Conservation (phyloP, 2,329 filamentous ascomycete genomes). For the Boeremia lycopersici region DNA sequence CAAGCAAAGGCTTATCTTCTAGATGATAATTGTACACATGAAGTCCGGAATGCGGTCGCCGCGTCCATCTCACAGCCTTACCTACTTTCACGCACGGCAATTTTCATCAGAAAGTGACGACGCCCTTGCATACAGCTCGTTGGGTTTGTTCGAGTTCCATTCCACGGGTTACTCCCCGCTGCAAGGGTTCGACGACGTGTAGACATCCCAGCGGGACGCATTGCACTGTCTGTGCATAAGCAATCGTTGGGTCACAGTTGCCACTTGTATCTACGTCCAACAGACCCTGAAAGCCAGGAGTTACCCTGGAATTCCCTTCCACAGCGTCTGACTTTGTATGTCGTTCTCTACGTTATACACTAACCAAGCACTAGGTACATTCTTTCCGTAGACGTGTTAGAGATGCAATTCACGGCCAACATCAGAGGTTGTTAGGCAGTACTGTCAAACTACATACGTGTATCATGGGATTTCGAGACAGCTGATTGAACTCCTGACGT, state of each 20-base stretch:
- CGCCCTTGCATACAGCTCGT: slow-evolving; percentile 5
- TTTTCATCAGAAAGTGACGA: slow-evolving; percentile 7
- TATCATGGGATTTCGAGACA: slow-evolving; percentile 10
- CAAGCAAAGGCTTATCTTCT: not conserved
- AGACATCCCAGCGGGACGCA: slow-evolving; percentile 19
- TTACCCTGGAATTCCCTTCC: not conserved
- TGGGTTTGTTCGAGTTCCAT: slow-evolving; percentile 18
- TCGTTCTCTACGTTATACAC: not conserved
- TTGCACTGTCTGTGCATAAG: slow-evolving; percentile 32
- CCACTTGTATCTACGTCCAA: slow-evolving; percentile 1
- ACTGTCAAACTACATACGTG: slow-evolving; percentile 1
- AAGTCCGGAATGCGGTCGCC: not conserved
- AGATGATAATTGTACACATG: not conserved
- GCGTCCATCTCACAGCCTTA: not conserved
- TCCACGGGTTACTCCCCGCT: slow-evolving; percentile 5
- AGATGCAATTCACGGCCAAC: not conserved
- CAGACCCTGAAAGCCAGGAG: not conserved
- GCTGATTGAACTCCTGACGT: slow-evolving; percentile 4
- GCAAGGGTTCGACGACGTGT: slow-evolving; percentile 5
- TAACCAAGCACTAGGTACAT: not conserved
- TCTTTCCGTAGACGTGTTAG: not conserved
- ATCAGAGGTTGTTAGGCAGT: not conserved
- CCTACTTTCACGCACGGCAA: slow-evolving; percentile 1
- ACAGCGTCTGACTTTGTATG: not conserved
- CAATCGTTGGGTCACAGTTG: slow-evolving; percentile 19